These are phyloP conservation scores for Henckelia pumila DNA, from an alignment of 257 asterid genomes.

Conservation along the genomic window DNA sequence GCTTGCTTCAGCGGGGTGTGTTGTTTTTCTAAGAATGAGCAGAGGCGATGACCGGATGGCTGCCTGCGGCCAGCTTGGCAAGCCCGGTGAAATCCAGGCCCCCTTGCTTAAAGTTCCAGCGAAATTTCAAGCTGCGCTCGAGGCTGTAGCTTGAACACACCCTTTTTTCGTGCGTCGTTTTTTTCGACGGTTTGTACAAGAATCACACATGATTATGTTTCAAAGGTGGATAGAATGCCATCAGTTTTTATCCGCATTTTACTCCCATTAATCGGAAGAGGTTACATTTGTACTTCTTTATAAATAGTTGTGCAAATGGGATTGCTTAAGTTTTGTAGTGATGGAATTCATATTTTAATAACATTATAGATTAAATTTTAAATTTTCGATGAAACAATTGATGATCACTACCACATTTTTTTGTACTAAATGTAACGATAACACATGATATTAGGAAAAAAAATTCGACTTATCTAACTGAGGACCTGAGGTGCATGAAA, in stretches of 20 bases:
- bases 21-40: slow-evolving; percentile 66
- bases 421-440: too few species aligned
- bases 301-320: too few species aligned
- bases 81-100: slow-evolving; percentile 82
- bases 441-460: too few species aligned
- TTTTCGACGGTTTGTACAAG: neutral
- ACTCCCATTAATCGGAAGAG: too few species aligned
- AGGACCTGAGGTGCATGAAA: too few species aligned
- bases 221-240: neutral
- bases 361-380: too few species aligned
- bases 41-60: slow-evolving; percentile 99
- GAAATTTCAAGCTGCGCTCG: slow-evolving; percentile 54
- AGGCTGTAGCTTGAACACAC: slow-evolving; percentile 30
- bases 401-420: too few species aligned
- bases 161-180: neutral
- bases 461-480: too few species aligned
- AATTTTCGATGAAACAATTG: too few species aligned
- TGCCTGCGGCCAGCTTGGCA: slow-evolving; percentile 98
- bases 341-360: too few species aligned
- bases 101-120: slow-evolving; percentile 81
- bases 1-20: slow-evolving; percentile 74
- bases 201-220: neutral
- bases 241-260: neutral
- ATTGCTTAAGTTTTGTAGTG: too few species aligned
- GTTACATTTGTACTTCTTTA: too few species aligned